Percentiles rank a stretch among this genome's conserved stretches.
Evolutionary conservation across 2,329 filamentous ascomycete species (phyloP).

Genomic region (Rhynchosporium agropyri): DNA sequence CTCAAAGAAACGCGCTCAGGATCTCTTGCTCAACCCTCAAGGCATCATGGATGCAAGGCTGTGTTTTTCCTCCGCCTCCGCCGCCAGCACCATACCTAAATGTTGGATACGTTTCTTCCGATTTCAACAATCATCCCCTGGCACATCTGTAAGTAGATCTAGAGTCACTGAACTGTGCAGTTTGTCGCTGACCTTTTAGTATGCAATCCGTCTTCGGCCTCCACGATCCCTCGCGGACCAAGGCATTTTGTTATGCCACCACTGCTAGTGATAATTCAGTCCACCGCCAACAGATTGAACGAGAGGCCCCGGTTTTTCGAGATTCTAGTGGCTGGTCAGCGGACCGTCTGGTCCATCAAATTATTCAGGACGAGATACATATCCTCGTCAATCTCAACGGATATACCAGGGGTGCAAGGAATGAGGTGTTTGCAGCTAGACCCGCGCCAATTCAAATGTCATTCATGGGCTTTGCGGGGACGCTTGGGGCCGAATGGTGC

Average conservation of each 20-base stretch:
- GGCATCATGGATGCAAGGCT: constrained; percentile 80
- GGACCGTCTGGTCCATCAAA: constrained; percentile 82
- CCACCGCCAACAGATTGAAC: constrained; percentile 90
- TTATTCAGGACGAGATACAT: constrained; percentile 85
- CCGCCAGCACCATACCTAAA: constrained; percentile 84
- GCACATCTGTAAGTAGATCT: constrained; percentile 70
- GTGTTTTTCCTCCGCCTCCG: constrained; percentile 81
- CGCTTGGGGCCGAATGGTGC: constrained; percentile 95
- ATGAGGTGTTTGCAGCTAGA: constrained; percentile 94
- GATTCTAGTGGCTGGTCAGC: constrained; percentile 87
- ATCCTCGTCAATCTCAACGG: constrained; percentile 98
- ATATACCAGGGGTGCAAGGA: constrained; percentile 94
- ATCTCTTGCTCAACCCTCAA: constrained; percentile 90
- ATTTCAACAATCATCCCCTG: constrained; percentile 98
- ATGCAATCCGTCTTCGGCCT: constrained; percentile 99
- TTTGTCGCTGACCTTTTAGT: constrained; percentile 41
- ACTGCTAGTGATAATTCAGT: constrained; percentile 86
- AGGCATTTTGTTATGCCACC: constrained; percentile 94
- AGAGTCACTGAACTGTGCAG: neutral
- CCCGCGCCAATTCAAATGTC: constrained; percentile 98
- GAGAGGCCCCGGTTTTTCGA: constrained; percentile 85
- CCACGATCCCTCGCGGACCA: constrained; percentile 72
- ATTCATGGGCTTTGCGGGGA: constrained; percentile 98
- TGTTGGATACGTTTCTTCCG: constrained; percentile 94
- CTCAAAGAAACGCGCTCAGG: constrained; percentile 88